Evolutionary conservation across 2,329 filamentous ascomycete species (phyloP), one percentile per base, ranked within the genome.

Genomic region (Verticillium zaregamsianum): DNA sequence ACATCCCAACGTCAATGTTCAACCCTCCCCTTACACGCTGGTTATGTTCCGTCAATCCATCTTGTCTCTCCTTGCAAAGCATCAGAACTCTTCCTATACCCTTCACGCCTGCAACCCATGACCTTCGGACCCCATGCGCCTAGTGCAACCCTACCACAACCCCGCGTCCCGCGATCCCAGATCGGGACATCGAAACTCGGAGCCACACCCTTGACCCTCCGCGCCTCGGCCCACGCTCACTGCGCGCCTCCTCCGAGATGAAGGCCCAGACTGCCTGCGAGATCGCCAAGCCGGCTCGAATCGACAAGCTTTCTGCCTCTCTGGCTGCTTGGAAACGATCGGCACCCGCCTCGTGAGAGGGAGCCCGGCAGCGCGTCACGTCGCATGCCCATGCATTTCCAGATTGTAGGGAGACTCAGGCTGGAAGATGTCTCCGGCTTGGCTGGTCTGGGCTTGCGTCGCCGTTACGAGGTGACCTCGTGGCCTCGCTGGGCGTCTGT

Each of bases 131-230:
- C n/a, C 45, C 45, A 52, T 9, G 55, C 55, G n/a, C 31, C 12
- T 23, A 14, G 15, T 37, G 20, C 31, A 35, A 39, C 37, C 58
- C 55, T 54, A 55, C 49, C 60, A 52, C 58, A 23, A 62, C 62
- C 55, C 58, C 62, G 60, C 58, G 56, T 55, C 28, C 60, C 57
- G 58, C 28, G 28, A 25, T 58, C 9, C 63, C 63, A 54, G 59
- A 64, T 65, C 56, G 63, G 63, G 63, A 62, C 55, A 25, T 40
- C 12, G 62, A 64, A 64, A 60, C 58, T 60, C 63, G 63, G 63
- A 65, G 62, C 63, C 55, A 59, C 49, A 55, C 60, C 59, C 32
- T 54, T 40, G 49, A 52, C 37, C 59, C 60, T 65, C 63, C 63
- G 63, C 58, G 45, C 32, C 56, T 60, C 59, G 9, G 32, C n/a